phyloP scores from a whole-genome alignment of 2,329 filamentous ascomycete genomes.

The Chaetomium sp. region DNA sequence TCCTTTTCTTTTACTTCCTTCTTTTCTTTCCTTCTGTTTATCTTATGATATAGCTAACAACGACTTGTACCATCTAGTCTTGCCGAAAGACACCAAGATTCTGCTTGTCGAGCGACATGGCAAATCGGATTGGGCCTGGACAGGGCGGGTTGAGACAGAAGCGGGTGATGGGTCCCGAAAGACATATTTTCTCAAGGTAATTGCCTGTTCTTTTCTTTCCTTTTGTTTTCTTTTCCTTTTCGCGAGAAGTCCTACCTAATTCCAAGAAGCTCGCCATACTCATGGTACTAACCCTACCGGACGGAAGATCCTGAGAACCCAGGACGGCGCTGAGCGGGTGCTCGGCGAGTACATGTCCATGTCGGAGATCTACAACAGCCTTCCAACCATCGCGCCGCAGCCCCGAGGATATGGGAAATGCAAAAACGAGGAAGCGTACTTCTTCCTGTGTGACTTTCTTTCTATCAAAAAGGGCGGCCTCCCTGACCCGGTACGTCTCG shows the following conservation, averaged over 20 bases:
- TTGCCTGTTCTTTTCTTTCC: not conserved
- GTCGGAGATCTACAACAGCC: conserved; percentile 7
- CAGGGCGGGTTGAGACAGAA: not conserved
- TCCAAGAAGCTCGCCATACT: too few relatives aligned
- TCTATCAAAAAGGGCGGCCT: conserved; percentile 36
- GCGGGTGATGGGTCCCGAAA: not conserved
- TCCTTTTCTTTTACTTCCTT: too few relatives aligned
- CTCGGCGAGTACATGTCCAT: conserved; percentile 16
- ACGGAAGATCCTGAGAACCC: not conserved
- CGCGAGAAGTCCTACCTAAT: too few relatives aligned
- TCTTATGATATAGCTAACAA: too few relatives aligned
- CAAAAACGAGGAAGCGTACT: conserved; percentile 31
- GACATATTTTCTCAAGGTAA: conserved; percentile 13
- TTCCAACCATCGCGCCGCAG: conserved; percentile 11
- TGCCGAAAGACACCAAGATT: not conserved
- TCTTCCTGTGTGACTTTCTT: conserved; percentile 39
- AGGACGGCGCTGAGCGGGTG: not conserved
- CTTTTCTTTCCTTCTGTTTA: too few relatives aligned
- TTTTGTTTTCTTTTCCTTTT: not conserved
- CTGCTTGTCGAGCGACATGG: not conserved
- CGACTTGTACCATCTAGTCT: not conserved
- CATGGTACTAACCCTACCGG: too few relatives aligned
- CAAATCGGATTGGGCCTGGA: not conserved
- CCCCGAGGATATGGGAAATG: conserved; percentile 14
- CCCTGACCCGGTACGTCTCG: conserved; percentile 27